Percentiles rank a stretch among this genome's conserved stretches.
These are phyloP conservation scores for Fusarium euwallaceae DNA, from an alignment of 2,329 filamentous ascomycete genomes.

Conservation along the genomic window DNA sequence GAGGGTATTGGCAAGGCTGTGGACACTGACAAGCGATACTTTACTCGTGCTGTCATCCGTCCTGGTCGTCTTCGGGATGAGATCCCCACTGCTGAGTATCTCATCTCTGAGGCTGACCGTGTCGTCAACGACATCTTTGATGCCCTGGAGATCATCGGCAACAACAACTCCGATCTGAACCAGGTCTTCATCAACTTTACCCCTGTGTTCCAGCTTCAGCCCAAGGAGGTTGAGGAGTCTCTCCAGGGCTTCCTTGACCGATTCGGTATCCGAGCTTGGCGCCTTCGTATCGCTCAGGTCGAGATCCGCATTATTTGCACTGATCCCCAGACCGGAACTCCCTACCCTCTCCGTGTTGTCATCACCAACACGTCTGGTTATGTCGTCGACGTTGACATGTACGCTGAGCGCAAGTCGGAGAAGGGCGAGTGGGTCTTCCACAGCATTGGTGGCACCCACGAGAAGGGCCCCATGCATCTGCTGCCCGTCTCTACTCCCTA, in stretches of 20 bases:
- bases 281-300: conserved; percentile 94
- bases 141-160: conserved; percentile 97
- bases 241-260: conserved; percentile 96
- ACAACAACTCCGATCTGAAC: conserved; percentile 99
- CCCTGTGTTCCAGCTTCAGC: conserved; percentile 92
- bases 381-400: conserved; percentile 97
- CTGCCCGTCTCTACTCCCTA: conserved; percentile 92
- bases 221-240: conserved; percentile 90
- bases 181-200: conserved; percentile 99
- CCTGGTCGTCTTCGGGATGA: conserved; percentile 95
- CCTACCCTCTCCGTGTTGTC: conserved; percentile 93
- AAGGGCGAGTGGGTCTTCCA: conserved; percentile 99
- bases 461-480: conserved; percentile 95
- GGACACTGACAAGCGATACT: conserved; percentile 98
- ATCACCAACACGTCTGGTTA: conserved; percentile 99
- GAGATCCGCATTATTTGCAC: conserved; percentile 99
- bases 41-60: conserved; percentile 94
- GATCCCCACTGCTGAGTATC: conserved; percentile 97
- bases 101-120: conserved; percentile 96
- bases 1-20: conserved; percentile 95
- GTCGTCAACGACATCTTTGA: conserved; percentile 98
- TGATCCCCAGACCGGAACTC: conserved; percentile 83
- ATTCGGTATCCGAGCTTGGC: conserved; percentile 94
- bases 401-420: conserved; percentile 97
- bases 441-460: conserved; percentile 93